Evolutionary conservation across 2,329 filamentous ascomycete species (phyloP).

Genomic region (Stachybotrys echinatus): DNA sequence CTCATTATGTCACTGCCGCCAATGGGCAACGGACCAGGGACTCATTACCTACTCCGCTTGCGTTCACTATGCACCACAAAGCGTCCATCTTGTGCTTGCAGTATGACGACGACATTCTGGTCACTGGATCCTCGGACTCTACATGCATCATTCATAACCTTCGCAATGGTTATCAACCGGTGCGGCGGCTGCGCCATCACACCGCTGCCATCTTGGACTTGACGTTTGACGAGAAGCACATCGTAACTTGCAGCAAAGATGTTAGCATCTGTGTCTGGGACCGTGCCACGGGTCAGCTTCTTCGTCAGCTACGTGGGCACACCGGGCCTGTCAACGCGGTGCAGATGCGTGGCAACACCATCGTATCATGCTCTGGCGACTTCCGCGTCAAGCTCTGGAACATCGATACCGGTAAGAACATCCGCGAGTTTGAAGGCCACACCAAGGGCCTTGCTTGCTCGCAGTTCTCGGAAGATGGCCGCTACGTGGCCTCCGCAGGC

Average conservation of each 20-base stretch:
- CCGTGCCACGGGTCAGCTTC: slow-evolving; percentile 66
- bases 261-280: slow-evolving; percentile 93
- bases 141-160: slow-evolving; percentile 91
- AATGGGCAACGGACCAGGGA: slow-evolving; percentile 40
- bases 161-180: slow-evolving; percentile 69
- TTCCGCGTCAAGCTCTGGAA: slow-evolving; percentile 95
- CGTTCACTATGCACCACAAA: slow-evolving; percentile 67
- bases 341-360: slow-evolving; percentile 85
- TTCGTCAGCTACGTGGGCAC: slow-evolving; percentile 80
- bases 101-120: slow-evolving; percentile 87
- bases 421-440: slow-evolving; percentile 85
- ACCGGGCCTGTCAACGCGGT: slow-evolving; percentile 93
- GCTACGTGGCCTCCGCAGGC: slow-evolving; percentile 86
- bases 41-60: slow-evolving; percentile 49
- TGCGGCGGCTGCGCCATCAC: slow-evolving; percentile 73
- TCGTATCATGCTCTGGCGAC: slow-evolving; percentile 92
- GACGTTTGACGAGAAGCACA: slow-evolving; percentile 85
- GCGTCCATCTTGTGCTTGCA: slow-evolving; percentile 93
- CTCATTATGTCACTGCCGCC: slow-evolving; percentile 50
- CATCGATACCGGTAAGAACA: slow-evolving; percentile 77
- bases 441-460: slow-evolving; percentile 93
- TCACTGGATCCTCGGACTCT: slow-evolving; percentile 89
- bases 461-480: slow-evolving; percentile 93
- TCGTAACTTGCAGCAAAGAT: slow-evolving; percentile 97
- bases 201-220: slow-evolving; percentile 87